Base-by-base conservation (phyloP, 495 filamentous ascomycete species). In the Trypethelium eluteriae region DNA sequence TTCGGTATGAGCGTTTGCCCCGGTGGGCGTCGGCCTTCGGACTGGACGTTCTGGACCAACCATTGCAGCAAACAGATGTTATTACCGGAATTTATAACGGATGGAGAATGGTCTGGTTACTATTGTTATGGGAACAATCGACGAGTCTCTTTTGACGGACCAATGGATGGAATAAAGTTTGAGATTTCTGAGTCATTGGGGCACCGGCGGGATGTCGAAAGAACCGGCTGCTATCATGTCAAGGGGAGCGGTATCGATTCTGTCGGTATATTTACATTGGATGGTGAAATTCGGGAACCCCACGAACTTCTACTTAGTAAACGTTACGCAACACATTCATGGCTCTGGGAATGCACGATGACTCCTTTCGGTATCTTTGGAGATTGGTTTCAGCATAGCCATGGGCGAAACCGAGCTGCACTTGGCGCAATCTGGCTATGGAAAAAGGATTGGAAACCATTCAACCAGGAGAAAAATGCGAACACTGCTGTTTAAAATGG, bases 401-500 rank as follows among this genome's bases (percentile, higher is more conserved):
- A 3, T 6, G 7, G 7, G 5, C 11, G 36, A 9, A 32, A 34
- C 14, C 32, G 6, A 35, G 6, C 1, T 3, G 25, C 53, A 32
- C 18, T 59, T 34, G 53, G 53, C 3, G 18, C 53, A 11, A 32
- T 59, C 7, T 59, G 53, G 53, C 32, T 59, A 11, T 59, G 53
- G 53, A 59, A 59, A 36, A 59, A 14, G 32, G 14, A 59, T 10
- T 59, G 53, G 53, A 59, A 59, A 32, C 53, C 53, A 9, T 59
- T 59, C 32, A 44, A 44, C 41, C 14, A 44, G 41, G 41, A 25
- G 25, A 25, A 25, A 25, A 25, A 25, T 25, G 25, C 25, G 25
- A 25, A 25, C 25, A 25, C 25, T 25, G 25, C 25, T 1, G 25
- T 25, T 25, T 25, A 25, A 25, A 25, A 25, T 25, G 25, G 25